A percentile compares a stretch with the other conserved stretches of the same genome.
These are phyloP conservation scores for Pyrenophora seminiperda DNA, from an alignment of 2,329 filamentous ascomycete species.

Conservation along the genomic window DNA sequence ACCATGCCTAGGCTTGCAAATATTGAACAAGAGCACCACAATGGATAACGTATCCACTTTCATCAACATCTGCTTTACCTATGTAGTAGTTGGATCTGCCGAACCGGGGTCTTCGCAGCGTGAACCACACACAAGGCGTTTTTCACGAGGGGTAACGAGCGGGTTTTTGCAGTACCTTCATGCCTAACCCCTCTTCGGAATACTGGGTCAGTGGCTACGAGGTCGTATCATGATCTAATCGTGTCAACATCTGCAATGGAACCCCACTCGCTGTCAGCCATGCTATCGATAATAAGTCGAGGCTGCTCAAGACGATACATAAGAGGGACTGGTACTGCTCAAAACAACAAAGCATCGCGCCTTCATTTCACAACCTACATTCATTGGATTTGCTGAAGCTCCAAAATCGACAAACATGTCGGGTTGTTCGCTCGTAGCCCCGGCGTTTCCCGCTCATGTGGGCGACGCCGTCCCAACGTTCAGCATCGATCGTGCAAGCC, in stretches of 20 bases:
- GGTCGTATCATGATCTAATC: too few species aligned
- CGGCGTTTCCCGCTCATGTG: conserved; percentile 10
- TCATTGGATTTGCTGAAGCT: neutral
- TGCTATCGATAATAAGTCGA: too few species aligned
- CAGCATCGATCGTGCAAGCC: conserved; percentile 8
- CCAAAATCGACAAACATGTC: conserved; percentile 8
- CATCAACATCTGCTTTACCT: too few species aligned
- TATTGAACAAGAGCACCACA: neutral
- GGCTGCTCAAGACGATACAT: neutral
- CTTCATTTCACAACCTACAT: too few species aligned
- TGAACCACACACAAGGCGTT: too few species aligned
- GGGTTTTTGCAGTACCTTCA: neutral
- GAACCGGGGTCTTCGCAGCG: neutral
- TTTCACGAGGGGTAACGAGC: neutral
- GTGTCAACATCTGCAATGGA: too few species aligned
- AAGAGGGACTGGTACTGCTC: neutral
- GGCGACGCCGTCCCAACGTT: conserved; percentile 16
- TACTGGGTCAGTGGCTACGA: neutral
- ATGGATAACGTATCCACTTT: too few species aligned
- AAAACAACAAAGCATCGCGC: neutral
- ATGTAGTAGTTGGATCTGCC: too few species aligned
- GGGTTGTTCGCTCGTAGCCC: conserved; percentile 20
- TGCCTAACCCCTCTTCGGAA: neutral
- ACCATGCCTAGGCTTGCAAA: neutral
- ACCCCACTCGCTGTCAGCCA: too few species aligned